These are phyloP conservation scores for Myxozyma vanderwaltii DNA, from an alignment of 805 yeast genomes.

Conservation along the genomic window DNA sequence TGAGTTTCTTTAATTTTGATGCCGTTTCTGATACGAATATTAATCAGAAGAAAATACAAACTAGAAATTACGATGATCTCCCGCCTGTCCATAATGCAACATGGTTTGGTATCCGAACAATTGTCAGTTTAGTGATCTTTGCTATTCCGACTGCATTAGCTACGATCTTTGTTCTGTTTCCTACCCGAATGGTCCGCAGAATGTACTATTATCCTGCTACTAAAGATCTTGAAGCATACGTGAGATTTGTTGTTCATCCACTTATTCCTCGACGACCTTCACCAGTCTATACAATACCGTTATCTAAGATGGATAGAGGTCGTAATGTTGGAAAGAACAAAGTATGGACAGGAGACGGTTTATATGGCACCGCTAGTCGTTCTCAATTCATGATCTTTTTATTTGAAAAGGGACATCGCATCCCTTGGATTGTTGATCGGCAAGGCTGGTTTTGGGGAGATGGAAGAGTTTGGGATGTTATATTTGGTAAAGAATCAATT, in stretches of 20 bases:
- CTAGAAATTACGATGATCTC: constrained; percentile 50
- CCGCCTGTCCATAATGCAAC: constrained; percentile 46
- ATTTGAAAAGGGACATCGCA: constrained; percentile 56
- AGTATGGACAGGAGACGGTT: constrained; percentile 85
- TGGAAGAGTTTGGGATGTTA: constrained; percentile 77
- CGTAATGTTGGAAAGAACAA: constrained; percentile 52
- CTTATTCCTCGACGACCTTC: constrained; percentile 72
- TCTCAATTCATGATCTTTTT: constrained; percentile 72
- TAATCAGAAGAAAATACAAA: not conserved
- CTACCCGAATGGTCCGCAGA: constrained; percentile 70
- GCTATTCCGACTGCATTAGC: constrained; percentile 49
- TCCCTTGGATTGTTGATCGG: constrained; percentile 79
- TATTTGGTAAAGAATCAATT: constrained; percentile 80
- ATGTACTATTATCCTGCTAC: constrained; percentile 60
- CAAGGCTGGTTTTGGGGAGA: constrained; percentile 93
- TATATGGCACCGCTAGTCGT: constrained; percentile 79
- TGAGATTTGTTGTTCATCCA: constrained; percentile 75
- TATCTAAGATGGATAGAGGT: constrained; percentile 57
- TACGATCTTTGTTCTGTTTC: constrained; percentile 52
- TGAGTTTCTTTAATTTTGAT: not conserved
- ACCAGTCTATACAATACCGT: constrained; percentile 69
- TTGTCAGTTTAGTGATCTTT: constrained; percentile 45
- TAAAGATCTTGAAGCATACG: constrained; percentile 45
- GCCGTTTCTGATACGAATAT: no score
- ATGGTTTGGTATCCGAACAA: constrained; percentile 44